phyloP scores from a whole-genome alignment of 1,284 basidiomycete species.

The Sphagnurus paluster region DNA sequence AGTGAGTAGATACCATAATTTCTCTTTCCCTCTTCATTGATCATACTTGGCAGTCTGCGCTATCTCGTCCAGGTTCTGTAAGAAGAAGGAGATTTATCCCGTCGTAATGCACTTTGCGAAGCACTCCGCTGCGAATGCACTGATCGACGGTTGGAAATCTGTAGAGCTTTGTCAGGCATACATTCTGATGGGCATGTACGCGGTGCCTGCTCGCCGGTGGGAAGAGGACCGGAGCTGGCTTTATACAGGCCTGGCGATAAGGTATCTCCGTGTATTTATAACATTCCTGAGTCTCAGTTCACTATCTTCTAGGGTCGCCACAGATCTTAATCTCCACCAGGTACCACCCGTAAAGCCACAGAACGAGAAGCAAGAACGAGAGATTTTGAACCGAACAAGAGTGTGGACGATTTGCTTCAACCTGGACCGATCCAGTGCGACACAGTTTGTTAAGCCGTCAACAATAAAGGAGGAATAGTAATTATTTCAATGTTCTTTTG shows the following conservation, averaged over 20 bases:
- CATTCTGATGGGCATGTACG: constrained; percentile 77
- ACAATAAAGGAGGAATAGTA: constrained; percentile 85
- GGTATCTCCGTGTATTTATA: constrained; percentile 38
- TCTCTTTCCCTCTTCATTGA: neutral
- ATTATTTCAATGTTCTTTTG: constrained; percentile 25
- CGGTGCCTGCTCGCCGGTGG: constrained; percentile 77
- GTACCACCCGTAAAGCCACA: constrained; percentile 56
- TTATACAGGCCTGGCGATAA: constrained; percentile 78
- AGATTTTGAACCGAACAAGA: constrained; percentile 77
- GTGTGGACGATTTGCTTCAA: constrained; percentile 90
- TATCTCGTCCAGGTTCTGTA: constrained; percentile 73
- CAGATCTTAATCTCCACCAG: constrained; percentile 82
- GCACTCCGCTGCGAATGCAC: constrained; percentile 73
- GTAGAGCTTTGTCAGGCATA: constrained; percentile 79
- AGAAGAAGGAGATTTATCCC: constrained; percentile 77
- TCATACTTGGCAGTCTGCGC: constrained; percentile 64
- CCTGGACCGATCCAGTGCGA: constrained; percentile 78
- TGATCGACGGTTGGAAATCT: constrained; percentile 82
- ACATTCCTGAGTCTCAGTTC: neutral
- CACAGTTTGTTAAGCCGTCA: constrained; percentile 85
- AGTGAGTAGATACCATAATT: constrained; percentile 48
- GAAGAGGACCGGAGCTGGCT: constrained; percentile 84
- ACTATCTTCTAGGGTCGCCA: constrained; percentile 60
- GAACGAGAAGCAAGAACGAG: constrained; percentile 71
- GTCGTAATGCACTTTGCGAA: constrained; percentile 88